Base-by-base conservation (phyloP, 352 stramenopile species). In the Thalassiosira ordinaria region DNA sequence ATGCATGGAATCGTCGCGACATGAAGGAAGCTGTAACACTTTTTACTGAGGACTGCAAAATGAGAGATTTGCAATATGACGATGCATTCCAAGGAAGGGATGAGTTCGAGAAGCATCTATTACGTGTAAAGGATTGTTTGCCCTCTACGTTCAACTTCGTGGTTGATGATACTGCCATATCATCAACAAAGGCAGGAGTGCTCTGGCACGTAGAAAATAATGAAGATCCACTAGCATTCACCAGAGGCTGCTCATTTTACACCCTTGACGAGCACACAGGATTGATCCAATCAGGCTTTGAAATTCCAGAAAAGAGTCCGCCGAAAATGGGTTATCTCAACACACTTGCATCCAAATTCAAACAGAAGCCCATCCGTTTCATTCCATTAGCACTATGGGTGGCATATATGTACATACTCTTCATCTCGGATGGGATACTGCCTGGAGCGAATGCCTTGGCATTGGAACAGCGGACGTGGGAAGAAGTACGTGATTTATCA, bases 181-280 rank as follows among this genome's bases (percentile, higher is more conserved):
- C 61, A 4, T 53, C 51, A 16, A 46, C 64, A 39, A 78, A 61
- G 18, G 60, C 64, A 3, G 85, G 83, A 18, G 84, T 88, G 0
- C 41, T 77, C 55, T 95, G 91, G 91, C 91, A 94, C 39, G 87
- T 94, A 1, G 89, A 95, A 65, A 91, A 87, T 47, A 80, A 87
- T 73, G 85, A 75, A 14, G 55, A 78, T 29, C 49, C 80, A 39
- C 69, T 95, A 0, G 79, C 88, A 0, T 95, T 93, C 72, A 93
- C 89, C 4, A 66, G 84, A 18, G 91, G 91, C 4, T 87, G 74
- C 67, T 93, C 87, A 5, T 89, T 93, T 35, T 95, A 95, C 74
- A 84, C 70, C 6, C 55, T 93, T 20, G 78, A 93, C 65, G 52
- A 29, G 9, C 44, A 83, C 52, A 74, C 31, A 29, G 84, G 84